Percentiles rank a stretch among this genome's conserved stretches.
phyloP scores from a whole-genome alignment of 495 filamentous ascomycete genomes.

The Saxophila tyrrhenica region DNA sequence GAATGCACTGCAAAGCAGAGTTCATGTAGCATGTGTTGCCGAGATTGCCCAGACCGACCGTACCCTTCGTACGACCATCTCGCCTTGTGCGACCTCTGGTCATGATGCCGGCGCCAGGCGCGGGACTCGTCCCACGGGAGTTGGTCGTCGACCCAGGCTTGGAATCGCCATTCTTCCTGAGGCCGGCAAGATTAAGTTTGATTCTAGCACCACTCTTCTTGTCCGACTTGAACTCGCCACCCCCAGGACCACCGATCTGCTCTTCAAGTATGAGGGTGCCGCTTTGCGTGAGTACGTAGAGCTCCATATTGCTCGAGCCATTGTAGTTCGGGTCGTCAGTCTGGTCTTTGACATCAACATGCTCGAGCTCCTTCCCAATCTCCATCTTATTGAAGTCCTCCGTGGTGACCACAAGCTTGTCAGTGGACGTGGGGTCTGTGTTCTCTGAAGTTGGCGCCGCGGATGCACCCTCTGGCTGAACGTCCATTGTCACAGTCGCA shows the following conservation, averaged over 20 bases:
- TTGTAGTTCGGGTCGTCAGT: slow-evolving; percentile 71
- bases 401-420: slow-evolving; percentile 60
- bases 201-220: too few species aligned
- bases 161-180: slow-evolving; percentile 8
- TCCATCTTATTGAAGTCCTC: slow-evolving; percentile 57
- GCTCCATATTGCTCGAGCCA: slow-evolving; percentile 48
- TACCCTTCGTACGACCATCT: slow-evolving; percentile 55
- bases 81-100: slow-evolving; percentile 57
- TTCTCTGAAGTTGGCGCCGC: slow-evolving; percentile 50
- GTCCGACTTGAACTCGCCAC: slow-evolving; percentile 55
- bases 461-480: slow-evolving; percentile 32
- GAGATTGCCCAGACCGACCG: slow-evolving; percentile 73
- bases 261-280: slow-evolving; percentile 72
- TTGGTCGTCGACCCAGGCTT: slow-evolving; percentile 18
- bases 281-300: slow-evolving; percentile 54
- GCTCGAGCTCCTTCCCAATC: slow-evolving; percentile 55
- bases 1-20: slow-evolving; percentile 85
- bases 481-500: slow-evolving; percentile 20
- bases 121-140: slow-evolving; percentile 57
- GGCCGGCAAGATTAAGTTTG: too few species aligned
- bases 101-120: slow-evolving; percentile 35
- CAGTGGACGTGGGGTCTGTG: slow-evolving; percentile 34
- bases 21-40: slow-evolving; percentile 99
- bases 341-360: slow-evolving; percentile 57
- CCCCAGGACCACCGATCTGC: slow-evolving; percentile 41